Conservation (phyloP, 2,329 filamentous ascomycete species). For the Colletotrichum cordylinicola region DNA sequence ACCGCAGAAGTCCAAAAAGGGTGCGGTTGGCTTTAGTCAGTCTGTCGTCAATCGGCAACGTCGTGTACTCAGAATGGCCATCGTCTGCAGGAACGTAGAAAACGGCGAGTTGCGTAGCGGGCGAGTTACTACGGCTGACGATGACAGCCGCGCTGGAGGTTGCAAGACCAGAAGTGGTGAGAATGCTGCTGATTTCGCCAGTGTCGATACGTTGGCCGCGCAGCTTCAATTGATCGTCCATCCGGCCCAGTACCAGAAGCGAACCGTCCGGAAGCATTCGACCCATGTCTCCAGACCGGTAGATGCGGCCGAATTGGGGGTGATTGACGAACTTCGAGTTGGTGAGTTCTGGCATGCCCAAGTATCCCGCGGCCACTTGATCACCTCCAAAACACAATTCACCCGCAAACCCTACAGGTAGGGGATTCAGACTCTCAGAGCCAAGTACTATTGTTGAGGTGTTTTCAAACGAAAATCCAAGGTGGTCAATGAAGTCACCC, state of each 20-base stretch:
- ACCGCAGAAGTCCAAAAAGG: slow-evolving; percentile 61
- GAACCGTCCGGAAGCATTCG: slow-evolving; percentile 79
- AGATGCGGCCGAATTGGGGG: slow-evolving; percentile 72
- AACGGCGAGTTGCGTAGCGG: slow-evolving; percentile 63
- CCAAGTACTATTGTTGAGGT: slow-evolving; percentile 74
- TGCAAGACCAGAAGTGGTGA: slow-evolving; percentile 59
- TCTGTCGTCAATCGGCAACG: slow-evolving; percentile 43
- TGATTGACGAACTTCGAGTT: slow-evolving; percentile 73
- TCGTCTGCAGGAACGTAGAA: slow-evolving; percentile 66
- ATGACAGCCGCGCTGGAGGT: slow-evolving; percentile 71
- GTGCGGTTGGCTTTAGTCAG: slow-evolving; percentile 38
- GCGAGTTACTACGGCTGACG: slow-evolving; percentile 42
- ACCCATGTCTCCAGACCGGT: slow-evolving; percentile 83
- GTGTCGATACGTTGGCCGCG: slow-evolving; percentile 82
- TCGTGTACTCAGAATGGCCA: not conserved
- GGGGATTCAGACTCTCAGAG: slow-evolving; percentile 48
- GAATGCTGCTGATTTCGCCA: slow-evolving; percentile 71
- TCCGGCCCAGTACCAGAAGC: slow-evolving; percentile 73
- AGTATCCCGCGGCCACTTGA: slow-evolving; percentile 79
- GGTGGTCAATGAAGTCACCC: slow-evolving; percentile 71
- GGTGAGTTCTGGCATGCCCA: slow-evolving; percentile 69
- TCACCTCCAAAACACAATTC: slow-evolving; percentile 88
- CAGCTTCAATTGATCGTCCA: slow-evolving; percentile 83
- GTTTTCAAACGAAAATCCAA: slow-evolving; percentile 77
- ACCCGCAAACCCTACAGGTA: slow-evolving; percentile 76